Base-by-base conservation (phyloP, 805 yeast genomes). In the Pichia eremophila region DNA sequence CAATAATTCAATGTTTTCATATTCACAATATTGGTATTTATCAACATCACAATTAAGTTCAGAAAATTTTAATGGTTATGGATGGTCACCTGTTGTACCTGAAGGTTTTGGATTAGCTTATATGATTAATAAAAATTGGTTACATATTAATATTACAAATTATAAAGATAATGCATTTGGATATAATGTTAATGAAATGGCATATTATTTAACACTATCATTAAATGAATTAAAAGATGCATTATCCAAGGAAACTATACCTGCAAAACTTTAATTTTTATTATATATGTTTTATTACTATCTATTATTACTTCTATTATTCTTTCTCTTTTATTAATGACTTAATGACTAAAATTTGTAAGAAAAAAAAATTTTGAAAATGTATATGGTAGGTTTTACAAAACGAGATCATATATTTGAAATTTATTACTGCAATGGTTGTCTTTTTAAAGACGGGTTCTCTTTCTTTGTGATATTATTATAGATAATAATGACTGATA, bases 61-160 rank as follows among this genome's bases (percentile, higher is more conserved):
- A 6, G 85, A 83, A 57, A 73, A 72, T 65, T 86, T 88, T 68
- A 88, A 88, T 63, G 90, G 95, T 41, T 91, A 90, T 74, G 99
- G 99, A 34, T 91, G 89, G 87, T 79, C 96, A 18, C 95, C 95
- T 65, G 98, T 93, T 44, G 81, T 85, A 57, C 95, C 90, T 61
- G 86, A 83, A 51, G 99, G 99, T 9, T 81, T 85, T 59, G 99
- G 98, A 8, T 74, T 87, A 53, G 97, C 96, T 9, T 91, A 91
- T 71, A 87, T 89, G 87, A 74, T 91, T 60, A 89, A 86, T 72
- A 78, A 78, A 50, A 84, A 90, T 57, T 83, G 85, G 79, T 60
- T 89, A 54, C 91, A 89, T 63, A 79, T 93, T 60, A 91, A 90
- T 67, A 81, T 91, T 52, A 82, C 89, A 43, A 77, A 81, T 52